Evolutionary conservation across 139 green algal species (phyloP).

Genomic region (Marvania coccoides): DNA sequence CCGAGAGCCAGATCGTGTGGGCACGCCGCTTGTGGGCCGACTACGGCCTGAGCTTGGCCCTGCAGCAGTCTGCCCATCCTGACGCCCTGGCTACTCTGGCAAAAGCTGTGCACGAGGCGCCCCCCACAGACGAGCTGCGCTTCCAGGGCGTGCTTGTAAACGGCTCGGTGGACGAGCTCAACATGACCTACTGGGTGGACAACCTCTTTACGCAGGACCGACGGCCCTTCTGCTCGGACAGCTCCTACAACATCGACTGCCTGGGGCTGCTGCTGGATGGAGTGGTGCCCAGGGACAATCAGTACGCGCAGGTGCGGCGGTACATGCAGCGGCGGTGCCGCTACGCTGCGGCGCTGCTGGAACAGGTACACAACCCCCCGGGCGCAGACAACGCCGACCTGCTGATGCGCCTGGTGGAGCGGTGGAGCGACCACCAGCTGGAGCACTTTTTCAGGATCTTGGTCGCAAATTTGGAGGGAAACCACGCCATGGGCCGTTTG

Average conservation of each 20-base stretch:
- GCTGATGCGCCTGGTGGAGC: background rate
- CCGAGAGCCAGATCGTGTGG: background rate
- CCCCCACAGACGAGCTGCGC: background rate
- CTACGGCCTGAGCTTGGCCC: background rate
- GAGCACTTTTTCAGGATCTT: background rate
- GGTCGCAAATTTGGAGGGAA: background rate
- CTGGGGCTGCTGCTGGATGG: background rate
- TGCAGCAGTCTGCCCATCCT: background rate
- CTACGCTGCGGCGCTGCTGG: constrained; percentile 1
- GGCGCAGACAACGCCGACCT: background rate
- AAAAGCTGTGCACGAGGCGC: background rate
- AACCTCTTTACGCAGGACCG: background rate
- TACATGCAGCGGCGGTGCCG: background rate
- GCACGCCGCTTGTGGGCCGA: background rate
- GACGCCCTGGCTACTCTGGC: background rate
- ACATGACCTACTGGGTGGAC: constrained; percentile 3
- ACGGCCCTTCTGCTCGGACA: background rate
- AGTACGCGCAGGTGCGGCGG: background rate
- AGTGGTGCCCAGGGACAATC: background rate
- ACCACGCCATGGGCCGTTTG: background rate
- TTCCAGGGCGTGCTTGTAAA: background rate
- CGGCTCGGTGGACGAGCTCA: background rate
- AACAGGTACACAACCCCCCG: constrained; percentile 2
- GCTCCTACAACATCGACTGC: background rate
- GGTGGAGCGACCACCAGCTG: background rate